These are phyloP conservation scores for Artemisia tridentata DNA, from an alignment of 129 eudicot species.

Conservation along the genomic window DNA sequence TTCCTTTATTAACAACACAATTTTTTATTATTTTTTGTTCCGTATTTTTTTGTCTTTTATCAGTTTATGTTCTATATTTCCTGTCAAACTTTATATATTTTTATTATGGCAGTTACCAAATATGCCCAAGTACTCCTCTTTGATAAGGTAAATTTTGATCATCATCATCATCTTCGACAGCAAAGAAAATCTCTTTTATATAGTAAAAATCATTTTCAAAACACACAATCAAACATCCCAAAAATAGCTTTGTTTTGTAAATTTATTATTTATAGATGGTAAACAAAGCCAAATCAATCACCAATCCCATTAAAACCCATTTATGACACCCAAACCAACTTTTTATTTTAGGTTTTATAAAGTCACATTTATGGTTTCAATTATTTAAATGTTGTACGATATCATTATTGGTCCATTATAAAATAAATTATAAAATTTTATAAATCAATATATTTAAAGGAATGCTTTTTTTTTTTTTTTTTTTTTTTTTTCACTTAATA, in stretches of 20 bases:
- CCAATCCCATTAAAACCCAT: slow-evolving; percentile 27
- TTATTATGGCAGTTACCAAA: too few species aligned
- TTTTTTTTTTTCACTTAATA: too few species aligned
- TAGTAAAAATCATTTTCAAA: not conserved
- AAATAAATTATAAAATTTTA: too few species aligned
- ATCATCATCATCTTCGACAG: not conserved
- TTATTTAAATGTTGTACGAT: slow-evolving; percentile 14
- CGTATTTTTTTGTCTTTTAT: too few species aligned
- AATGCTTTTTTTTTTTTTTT: too few species aligned
- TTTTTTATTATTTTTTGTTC: too few species aligned
- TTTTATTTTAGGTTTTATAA: not conserved
- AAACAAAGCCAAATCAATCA: slow-evolving; percentile 21
- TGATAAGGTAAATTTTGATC: not conserved
- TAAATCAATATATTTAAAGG: too few species aligned
- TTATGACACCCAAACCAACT: slow-evolving; percentile 30
- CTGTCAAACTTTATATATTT: too few species aligned
- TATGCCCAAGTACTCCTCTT: too few species aligned
- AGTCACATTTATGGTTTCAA: slow-evolving; percentile 6
- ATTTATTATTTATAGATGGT: not conserved
- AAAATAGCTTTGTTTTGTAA: slow-evolving; percentile 10
- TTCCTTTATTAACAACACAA: too few species aligned
- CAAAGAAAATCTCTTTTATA: not conserved
- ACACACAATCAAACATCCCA: slow-evolving; percentile 4
- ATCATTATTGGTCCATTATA: not conserved
- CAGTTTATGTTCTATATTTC: too few species aligned